phyloP scores from a whole-genome alignment of 495 filamentous ascomycete species.

The Tuber borchii region DNA sequence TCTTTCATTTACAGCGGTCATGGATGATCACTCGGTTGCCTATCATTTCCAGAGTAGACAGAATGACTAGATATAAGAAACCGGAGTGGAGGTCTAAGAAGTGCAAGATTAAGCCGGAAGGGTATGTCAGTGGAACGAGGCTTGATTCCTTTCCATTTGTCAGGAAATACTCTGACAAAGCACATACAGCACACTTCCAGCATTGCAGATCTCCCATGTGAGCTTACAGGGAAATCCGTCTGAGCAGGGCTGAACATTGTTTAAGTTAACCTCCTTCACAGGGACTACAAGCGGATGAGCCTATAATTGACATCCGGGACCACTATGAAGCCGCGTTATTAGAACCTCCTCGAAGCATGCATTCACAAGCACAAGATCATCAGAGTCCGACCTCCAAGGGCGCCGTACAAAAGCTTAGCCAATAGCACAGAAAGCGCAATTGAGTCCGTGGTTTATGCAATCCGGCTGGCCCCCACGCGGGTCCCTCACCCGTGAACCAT shows the following conservation, averaged over 20 bases:
- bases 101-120: not conserved
- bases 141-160: not conserved
- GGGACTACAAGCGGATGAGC: not conserved
- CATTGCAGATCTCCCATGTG: not conserved
- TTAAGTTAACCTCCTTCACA: not conserved
- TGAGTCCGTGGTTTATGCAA: not conserved
- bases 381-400: not conserved
- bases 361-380: not conserved
- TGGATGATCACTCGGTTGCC: not conserved
- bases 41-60: not conserved
- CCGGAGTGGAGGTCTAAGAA: not conserved
- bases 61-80: not conserved
- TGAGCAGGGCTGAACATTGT: not conserved
- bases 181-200: not conserved
- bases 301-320: not conserved
- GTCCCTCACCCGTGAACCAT: not conserved
- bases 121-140: not conserved
- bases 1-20: not conserved
- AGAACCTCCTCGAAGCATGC: not conserved
- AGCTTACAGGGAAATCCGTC: not conserved
- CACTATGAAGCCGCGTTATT: not conserved
- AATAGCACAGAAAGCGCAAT: not conserved
- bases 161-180: not conserved
- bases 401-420: not conserved
- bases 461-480: not conserved